Base-by-base conservation (phyloP, 169 alveolate genomes). In the Sarcocystis neurona region DNA sequence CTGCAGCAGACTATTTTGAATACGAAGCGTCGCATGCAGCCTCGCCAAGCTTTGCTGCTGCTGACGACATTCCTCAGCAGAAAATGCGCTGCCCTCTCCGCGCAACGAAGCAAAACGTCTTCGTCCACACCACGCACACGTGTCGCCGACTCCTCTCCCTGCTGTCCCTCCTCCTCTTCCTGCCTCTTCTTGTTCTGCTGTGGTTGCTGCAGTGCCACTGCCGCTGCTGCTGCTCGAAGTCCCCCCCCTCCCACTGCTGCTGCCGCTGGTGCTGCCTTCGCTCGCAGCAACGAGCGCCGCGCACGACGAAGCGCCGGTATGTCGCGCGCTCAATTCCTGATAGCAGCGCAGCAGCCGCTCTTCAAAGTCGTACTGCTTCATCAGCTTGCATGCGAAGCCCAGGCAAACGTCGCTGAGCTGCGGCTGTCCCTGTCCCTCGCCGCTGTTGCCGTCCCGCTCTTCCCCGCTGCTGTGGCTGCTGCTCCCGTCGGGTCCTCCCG, bases 1-100 rank as follows among this genome's bases (percentile, higher is more conserved):
- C 44, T 53, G 80, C 27, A 86, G 79, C 37, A 85, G 77, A 2
- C 85, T 77, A 43, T 74, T 79, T 63, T 85, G 90, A 4, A 74
- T 66, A 87, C 88, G 90, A 78, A 86, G 75, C 20, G 86, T 74
- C 79, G 79, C 86, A 34, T 48, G 23, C 79, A 86, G 74, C 30
- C 60, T 58, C 58, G 37, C 23, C 44, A 85, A 27, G 39, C 53
- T 74, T 32, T 79, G 87, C n/a, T 50, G 74, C 74, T 79, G n/a
- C n/a, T n/a, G n/a, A n/a, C n/a, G n/a, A n/a, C n/a, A n/a, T n/a
- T n/a, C 66, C 30, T 23, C 66, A 53, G 12, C 66, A 53, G 66
- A 53, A 12, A 12, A 15, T 53, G 66, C 66, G 30, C 66, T 53
- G 12, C 66, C 23, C 30, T 53, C 12, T 15, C 30, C 12, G 66